Percentiles rank a stretch among this genome's conserved stretches.
Conservation (phyloP, 2,329 filamentous ascomycete genomes). For the Cyanodermella asteris region DNA sequence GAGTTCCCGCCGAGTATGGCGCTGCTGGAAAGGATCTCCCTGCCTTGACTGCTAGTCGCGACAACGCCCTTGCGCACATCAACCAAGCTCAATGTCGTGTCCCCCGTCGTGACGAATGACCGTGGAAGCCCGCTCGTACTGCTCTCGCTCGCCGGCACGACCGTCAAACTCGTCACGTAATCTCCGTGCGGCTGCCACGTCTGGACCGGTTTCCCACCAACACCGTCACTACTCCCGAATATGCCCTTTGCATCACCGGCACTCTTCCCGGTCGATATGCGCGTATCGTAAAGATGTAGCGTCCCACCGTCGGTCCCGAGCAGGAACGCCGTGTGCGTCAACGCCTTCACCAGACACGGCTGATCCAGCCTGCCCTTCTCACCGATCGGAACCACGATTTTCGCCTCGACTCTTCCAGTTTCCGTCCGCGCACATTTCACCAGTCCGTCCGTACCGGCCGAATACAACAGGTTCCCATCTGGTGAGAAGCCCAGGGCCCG, state of each 20-base stretch:
- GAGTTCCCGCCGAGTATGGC: no score
- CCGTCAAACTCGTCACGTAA: constrained; percentile 73
- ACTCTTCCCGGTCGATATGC: constrained; percentile 29
- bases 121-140: constrained; percentile 80
- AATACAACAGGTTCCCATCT: constrained; percentile 49
- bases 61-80: constrained; percentile 73
- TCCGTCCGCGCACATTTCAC: constrained; percentile 37
- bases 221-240: constrained; percentile 27
- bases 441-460: constrained; percentile 39
- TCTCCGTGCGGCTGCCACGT: constrained; percentile 77
- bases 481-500: constrained; percentile 55
- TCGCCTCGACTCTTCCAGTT: constrained; percentile 51
- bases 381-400: constrained; percentile 51
- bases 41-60: no score
- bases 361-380: constrained; percentile 34
- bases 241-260: no score
- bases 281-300: constrained; percentile 70
- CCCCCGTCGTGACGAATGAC: constrained; percentile 87
- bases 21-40: no score
- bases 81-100: constrained; percentile 73
- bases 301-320: constrained; percentile 79
- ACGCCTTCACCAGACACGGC: constrained; percentile 60
- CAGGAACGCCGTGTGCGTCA: constrained; percentile 73
- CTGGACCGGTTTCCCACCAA: constrained; percentile 43
- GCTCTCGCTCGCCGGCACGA: constrained; percentile 55